Evolutionary conservation across 345 rosid genomes (phyloP).

Genomic region (Linum lewisii): DNA sequence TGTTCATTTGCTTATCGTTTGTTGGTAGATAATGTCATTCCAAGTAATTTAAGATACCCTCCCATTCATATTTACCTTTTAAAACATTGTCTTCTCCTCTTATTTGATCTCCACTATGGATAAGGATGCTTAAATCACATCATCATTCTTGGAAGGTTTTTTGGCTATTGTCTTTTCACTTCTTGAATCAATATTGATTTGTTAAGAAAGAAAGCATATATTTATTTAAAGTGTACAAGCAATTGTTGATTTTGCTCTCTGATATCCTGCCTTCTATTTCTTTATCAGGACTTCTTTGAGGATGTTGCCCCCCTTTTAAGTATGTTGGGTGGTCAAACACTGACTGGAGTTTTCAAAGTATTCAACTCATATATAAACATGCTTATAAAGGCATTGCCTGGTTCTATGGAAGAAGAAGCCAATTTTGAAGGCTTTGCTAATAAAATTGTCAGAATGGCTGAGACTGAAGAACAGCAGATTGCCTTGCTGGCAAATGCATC

Average conservation of each 20-base stretch:
- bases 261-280: background rate
- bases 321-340: conserved; percentile 89
- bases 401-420: conserved; percentile 91
- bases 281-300: conserved; percentile 85
- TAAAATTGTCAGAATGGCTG: conserved; percentile 89
- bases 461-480: conserved; percentile 89
- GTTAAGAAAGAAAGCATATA: background rate
- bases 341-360: conserved; percentile 91
- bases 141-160: background rate
- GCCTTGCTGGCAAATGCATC: conserved; percentile 98
- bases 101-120: too few species aligned
- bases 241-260: conserved; percentile 6
- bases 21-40: background rate
- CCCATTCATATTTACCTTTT: background rate
- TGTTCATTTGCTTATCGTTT: background rate
- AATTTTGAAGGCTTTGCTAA: conserved; percentile 64
- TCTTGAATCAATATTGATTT: background rate
- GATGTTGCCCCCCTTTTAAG: conserved; percentile 95
- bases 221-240: background rate
- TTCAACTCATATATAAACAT: conserved; percentile 78
- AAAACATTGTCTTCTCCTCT: background rate
- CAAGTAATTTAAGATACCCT: background rate
- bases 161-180: background rate
- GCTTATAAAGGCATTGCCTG: conserved; percentile 90
- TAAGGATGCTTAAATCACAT: background rate